Conservation (phyloP, 75 land plant species). For the Sequoiadendron giganteum region DNA sequence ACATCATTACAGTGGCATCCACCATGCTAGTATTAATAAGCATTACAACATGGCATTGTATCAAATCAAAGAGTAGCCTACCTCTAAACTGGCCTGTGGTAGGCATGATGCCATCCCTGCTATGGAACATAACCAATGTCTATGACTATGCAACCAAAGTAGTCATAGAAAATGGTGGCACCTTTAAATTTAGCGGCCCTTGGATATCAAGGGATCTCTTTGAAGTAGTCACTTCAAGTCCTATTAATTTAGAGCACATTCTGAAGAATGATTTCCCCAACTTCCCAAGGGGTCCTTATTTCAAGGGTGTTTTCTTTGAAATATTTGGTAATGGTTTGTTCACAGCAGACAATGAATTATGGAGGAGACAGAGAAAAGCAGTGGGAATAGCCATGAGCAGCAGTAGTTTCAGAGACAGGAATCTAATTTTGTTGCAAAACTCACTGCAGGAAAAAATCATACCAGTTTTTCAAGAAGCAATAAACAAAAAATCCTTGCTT, state of each 20-base stretch:
- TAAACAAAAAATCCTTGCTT: neutral
- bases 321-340: neutral
- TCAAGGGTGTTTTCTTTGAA: conserved; percentile 28
- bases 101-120: conserved; percentile 79
- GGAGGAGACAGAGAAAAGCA: conserved; percentile 72
- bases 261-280: conserved; percentile 27
- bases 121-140: conserved; percentile 42
- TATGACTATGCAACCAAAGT: conserved; percentile 78
- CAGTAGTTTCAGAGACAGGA: conserved; percentile 36
- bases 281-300: conserved; percentile 36
- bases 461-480: neutral
- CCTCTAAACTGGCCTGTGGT: conserved; percentile 68
- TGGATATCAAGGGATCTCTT: conserved; percentile 33
- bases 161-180: conserved; percentile 49
- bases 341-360: conserved; percentile 49
- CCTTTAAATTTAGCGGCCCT: conserved; percentile 72
- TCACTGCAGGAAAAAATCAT: neutral
- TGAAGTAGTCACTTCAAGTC: conserved; percentile 61
- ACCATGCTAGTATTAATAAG: neutral
- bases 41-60: neutral
- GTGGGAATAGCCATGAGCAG: conserved; percentile 57
- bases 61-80: conserved; percentile 17
- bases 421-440: neutral
- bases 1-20: neutral
- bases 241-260: conserved; percentile 73